Evolutionary conservation across 768 basidiomycete genomes (phyloP).

Genomic region (Tulasnella sp.): DNA sequence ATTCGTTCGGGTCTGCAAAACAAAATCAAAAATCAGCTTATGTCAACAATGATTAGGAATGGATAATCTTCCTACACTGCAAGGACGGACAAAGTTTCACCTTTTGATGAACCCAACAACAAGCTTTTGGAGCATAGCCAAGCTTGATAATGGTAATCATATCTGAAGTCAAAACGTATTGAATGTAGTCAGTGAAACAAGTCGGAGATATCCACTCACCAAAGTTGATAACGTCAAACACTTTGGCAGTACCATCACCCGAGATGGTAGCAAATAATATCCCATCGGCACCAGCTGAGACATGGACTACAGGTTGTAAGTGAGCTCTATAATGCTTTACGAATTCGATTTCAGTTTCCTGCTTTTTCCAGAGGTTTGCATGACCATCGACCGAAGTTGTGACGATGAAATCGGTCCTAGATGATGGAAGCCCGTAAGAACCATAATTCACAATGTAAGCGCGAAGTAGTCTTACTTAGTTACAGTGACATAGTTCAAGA

Average conservation of each 20-base stretch:
- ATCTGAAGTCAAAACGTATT: constrained; percentile 51
- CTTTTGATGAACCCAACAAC: constrained; percentile 90
- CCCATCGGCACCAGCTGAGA: constrained; percentile 84
- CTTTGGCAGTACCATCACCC: constrained; percentile 83
- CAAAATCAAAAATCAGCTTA: too few species aligned
- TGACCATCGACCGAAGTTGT: constrained; percentile 94
- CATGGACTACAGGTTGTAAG: constrained; percentile 57
- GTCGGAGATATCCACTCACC: too few species aligned
- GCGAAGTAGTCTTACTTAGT: constrained; percentile 52
- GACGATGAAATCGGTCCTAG: constrained; percentile 81
- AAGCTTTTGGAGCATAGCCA: constrained; percentile 70
- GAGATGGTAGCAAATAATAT: constrained; percentile 83
- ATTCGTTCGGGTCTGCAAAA: constrained; percentile 66
- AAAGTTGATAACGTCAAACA: constrained; percentile 97
- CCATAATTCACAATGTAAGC: neutral
- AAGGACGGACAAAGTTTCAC: constrained; percentile 74
- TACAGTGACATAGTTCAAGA: constrained; percentile 74
- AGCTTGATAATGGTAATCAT: constrained; percentile 98
- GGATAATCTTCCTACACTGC: constrained; percentile 88
- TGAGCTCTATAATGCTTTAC: constrained; percentile 97
- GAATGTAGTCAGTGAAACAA: too few species aligned
- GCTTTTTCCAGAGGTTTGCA: constrained; percentile 99
- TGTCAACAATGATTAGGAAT: too few species aligned
- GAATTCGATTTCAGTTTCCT: constrained; percentile 88
- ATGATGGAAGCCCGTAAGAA: neutral